Percentiles rank a stretch among this genome's conserved stretches.
Evolutionary conservation across 352 stramenopile species (phyloP).

Genomic region (Achlya hypogyna): DNA sequence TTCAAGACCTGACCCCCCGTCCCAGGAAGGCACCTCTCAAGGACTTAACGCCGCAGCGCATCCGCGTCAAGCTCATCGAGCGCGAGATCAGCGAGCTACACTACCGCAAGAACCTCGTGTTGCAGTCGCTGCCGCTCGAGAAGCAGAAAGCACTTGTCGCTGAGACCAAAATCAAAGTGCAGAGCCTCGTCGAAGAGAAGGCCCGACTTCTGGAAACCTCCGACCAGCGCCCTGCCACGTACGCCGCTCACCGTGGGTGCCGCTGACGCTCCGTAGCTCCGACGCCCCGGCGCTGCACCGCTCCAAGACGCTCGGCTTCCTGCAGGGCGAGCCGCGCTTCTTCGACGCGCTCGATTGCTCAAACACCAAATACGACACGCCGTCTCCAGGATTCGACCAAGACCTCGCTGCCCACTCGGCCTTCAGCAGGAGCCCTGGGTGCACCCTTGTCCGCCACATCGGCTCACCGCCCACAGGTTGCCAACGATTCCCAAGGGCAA

Average conservation of each 20-base stretch:
- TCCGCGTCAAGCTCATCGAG: conserved; percentile 17
- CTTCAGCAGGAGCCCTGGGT: conserved; percentile 5
- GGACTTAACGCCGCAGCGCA: neutral
- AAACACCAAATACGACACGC: conserved; percentile 18
- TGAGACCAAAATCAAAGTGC: neutral
- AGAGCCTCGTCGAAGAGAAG: neutral
- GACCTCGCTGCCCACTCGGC: conserved; percentile 2
- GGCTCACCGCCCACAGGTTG: neutral
- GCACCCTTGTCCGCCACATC: neutral
- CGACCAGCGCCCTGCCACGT: neutral
- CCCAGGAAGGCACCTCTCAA: conserved; percentile 10
- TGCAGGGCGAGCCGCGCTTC: conserved; percentile 2
- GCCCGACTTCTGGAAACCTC: neutral
- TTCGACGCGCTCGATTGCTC: conserved; percentile 18
- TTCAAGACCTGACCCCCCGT: neutral
- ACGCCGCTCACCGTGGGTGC: neutral
- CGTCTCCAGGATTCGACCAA: conserved; percentile 10
- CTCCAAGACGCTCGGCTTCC: conserved; percentile 1
- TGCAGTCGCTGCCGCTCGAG: conserved; percentile 8
- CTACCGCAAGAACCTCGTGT: conserved; percentile 6
- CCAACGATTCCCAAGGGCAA: conserved; percentile 11
- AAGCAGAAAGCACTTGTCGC: conserved; percentile 13
- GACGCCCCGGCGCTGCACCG: neutral
- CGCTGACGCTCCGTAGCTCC: neutral
- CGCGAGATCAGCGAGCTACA: conserved; percentile 16